Conservation (phyloP, 2,329 filamentous ascomycete genomes). For the Neophaeococcomyces mojaviensis region DNA sequence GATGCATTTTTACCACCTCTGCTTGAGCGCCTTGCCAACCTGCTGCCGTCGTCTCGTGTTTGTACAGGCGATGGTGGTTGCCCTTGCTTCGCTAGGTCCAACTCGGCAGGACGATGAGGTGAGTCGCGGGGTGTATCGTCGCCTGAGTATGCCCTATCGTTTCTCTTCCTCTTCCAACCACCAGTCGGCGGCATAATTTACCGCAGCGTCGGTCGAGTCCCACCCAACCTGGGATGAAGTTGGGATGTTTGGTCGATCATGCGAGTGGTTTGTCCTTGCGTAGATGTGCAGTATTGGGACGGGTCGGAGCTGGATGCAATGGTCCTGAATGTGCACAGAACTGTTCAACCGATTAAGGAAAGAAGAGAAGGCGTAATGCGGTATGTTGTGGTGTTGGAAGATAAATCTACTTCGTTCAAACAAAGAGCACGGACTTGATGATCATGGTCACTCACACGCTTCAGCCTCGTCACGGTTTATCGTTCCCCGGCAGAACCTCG, state of each 20-base stretch:
- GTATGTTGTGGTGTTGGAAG: too few relatives aligned
- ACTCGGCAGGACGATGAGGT: constrained; percentile 39
- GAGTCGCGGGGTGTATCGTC: constrained; percentile 37
- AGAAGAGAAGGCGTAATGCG: too few relatives aligned
- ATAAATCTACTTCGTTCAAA: too few relatives aligned
- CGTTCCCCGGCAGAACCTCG: too few relatives aligned
- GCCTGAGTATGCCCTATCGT: constrained; percentile 37
- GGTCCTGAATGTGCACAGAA: too few relatives aligned
- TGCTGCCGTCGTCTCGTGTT: constrained; percentile 31
- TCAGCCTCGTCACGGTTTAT: too few relatives aligned
- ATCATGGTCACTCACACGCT: too few relatives aligned
- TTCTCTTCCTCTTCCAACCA: constrained; percentile 50
- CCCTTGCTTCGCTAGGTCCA: constrained; percentile 47
- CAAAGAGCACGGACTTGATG: too few relatives aligned
- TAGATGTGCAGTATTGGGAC: neutral
- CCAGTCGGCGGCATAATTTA: constrained; percentile 43
- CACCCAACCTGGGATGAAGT: neutral
- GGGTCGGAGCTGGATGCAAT: too few relatives aligned
- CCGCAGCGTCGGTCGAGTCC: constrained; percentile 1
- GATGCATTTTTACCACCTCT: constrained; percentile 23
- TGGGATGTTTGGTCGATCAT: neutral
- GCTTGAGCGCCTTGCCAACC: constrained; percentile 31
- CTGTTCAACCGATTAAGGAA: too few relatives aligned
- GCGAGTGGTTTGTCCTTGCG: neutral
- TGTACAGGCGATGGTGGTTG: constrained; percentile 31